Base-by-base conservation (phyloP, 2,329 filamentous ascomycete species). In the Ophiostoma ulmi region DNA sequence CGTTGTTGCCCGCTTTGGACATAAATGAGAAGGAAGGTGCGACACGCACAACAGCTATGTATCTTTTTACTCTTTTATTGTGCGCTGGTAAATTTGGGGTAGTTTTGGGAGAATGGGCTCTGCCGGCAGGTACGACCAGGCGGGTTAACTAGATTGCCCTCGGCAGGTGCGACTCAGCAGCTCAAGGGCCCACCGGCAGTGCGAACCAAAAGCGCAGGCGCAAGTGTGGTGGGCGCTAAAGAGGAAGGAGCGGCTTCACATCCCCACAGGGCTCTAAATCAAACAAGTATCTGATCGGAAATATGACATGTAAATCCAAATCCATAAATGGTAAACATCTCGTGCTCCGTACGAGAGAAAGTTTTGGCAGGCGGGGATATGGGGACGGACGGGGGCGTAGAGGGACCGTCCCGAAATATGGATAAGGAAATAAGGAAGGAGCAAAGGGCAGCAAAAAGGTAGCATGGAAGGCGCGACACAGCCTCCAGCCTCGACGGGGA, bases 61-160 rank as follows among this genome's bases (percentile, higher is more conserved):
- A 31, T 31, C 2, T 31, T 31, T 31, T 31, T 31, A 2, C 31
- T 31, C 31, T 31, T 31, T 31, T 31, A 31, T 31, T 31, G 5
- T 48, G 44, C 14, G 17, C 44, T 48, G n/a, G 52, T 20, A 5
- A 26, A 63, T 11, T 31, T 63, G 58, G 58, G 26, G 26, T 63
- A 63, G 58, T 31, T 31, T 17, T 14, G 55, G 13, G 26, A 61
- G 3, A 17, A 36, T 35, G 58, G n/a, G n/a, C n/a, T n/a, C 44
- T 71, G 67, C 61, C 70, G 70, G 70, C 70, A 71, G 58, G 17
- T 66, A n/a, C 36, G 52, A 26, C 67, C 67, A 44, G 39, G 70
- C 70, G 70, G 67, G 55, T 69, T 69, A 69, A 67, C 63, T 69
- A 48, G 64, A 69, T 67, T 67, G 70, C 48, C 67, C 67, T 71